A percentile compares a stretch with the other conserved stretches of the same genome.
phyloP scores from a whole-genome alignment of 768 basidiomycete species.

The Xanthoconium stramineum region DNA sequence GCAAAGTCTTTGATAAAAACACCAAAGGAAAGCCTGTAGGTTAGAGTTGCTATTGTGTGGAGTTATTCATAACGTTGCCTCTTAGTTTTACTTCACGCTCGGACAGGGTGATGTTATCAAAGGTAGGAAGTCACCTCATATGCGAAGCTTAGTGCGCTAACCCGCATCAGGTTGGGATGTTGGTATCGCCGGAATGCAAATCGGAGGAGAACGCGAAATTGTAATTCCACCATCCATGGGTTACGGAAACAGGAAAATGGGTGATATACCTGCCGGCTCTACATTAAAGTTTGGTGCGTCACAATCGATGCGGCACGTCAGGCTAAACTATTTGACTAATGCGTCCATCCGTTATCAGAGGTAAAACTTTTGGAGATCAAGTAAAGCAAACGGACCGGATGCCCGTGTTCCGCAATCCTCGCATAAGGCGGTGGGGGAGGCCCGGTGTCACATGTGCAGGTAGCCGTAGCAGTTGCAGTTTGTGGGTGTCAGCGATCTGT shows the following conservation, averaged over 20 bases:
- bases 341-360: slow-evolving; percentile 43
- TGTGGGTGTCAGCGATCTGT: slow-evolving; percentile 7
- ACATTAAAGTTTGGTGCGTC: slow-evolving; percentile 77
- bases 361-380: slow-evolving; percentile 71
- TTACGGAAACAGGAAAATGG: slow-evolving; percentile 63
- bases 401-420: slow-evolving; percentile 11
- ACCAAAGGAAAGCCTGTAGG: slow-evolving; percentile 82
- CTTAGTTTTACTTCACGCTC: slow-evolving; percentile 71
- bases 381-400: slow-evolving; percentile 34
- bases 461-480: slow-evolving; percentile 16
- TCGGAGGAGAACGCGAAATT: slow-evolving; percentile 82
- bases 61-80: neutral
- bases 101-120: slow-evolving; percentile 93
- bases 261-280: slow-evolving; percentile 72
- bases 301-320: neutral
- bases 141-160: slow-evolving; percentile 1
- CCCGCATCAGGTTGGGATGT: slow-evolving; percentile 74
- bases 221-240: slow-evolving; percentile 68
- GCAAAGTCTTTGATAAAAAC: slow-evolving; percentile 78
- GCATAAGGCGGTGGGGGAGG: slow-evolving; percentile 3
- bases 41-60: slow-evolving; percentile 13
- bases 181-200: slow-evolving; percentile 89
- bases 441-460: slow-evolving; percentile 17
- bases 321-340: slow-evolving; percentile 13
- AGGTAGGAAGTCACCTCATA: slow-evolving; percentile 40